These are phyloP conservation scores for Penicillium sp. DNA, from an alignment of 2,329 filamentous ascomycete species.

Conservation along the genomic window DNA sequence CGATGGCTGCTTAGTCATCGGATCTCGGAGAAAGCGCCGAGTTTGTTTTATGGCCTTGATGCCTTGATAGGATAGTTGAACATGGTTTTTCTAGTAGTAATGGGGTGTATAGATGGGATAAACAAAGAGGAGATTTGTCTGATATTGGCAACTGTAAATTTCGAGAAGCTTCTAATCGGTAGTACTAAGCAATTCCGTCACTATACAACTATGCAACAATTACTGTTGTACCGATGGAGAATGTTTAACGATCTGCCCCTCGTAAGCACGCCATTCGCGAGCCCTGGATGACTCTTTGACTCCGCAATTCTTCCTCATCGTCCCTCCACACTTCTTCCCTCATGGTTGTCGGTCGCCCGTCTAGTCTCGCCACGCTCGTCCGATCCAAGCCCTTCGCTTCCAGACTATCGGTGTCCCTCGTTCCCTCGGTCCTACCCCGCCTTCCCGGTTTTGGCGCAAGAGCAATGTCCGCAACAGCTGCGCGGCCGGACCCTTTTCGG, in stretches of 20 bases:
- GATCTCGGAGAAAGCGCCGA: background rate
- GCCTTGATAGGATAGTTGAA: background rate
- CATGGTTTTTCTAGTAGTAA: background rate
- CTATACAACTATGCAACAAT: conserved; percentile 5
- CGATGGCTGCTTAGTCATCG: conserved; percentile 6
- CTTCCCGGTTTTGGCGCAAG: conserved; percentile 32
- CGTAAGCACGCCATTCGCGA: conserved; percentile 31
- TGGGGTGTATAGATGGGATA: background rate
- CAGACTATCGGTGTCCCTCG: conserved; percentile 11
- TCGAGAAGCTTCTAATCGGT: background rate
- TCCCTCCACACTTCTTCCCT: conserved; percentile 13
- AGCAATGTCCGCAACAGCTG: conserved; percentile 49
- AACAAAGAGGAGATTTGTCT: too few species aligned
- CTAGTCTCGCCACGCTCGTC: conserved; percentile 13
- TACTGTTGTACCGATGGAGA: background rate
- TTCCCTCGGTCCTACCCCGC: conserved; percentile 28
- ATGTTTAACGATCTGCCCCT: background rate
- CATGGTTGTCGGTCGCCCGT: conserved; percentile 19
- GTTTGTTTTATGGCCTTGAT: background rate
- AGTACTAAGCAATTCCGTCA: background rate
- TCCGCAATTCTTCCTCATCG: conserved; percentile 10
- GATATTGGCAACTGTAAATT: background rate
- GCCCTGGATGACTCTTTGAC: conserved; percentile 13
- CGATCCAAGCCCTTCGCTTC: conserved; percentile 10
- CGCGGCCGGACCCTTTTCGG: conserved; percentile 50